A percentile compares a stretch with the other conserved stretches of the same genome.
Conservation (phyloP, 805 yeast genomes). For the Myxozyma melibiosi region DNA sequence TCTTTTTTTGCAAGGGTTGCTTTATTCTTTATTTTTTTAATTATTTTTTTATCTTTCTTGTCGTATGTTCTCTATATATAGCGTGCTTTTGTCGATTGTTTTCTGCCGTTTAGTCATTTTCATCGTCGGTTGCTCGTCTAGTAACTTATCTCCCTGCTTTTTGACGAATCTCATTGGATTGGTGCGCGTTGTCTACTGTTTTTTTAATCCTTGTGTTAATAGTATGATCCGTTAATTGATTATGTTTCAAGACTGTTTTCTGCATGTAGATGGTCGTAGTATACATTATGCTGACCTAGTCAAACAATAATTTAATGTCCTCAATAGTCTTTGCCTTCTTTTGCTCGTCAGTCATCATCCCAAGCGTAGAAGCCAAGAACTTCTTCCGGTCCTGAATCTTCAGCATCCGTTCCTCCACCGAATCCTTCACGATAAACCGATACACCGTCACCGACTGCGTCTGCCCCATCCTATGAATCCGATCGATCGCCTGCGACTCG, state of each 20-base stretch:
- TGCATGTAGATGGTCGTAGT: no score
- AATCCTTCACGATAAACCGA: slow-evolving; percentile 77
- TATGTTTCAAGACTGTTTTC: no score
- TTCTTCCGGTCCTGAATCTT: slow-evolving; percentile 79
- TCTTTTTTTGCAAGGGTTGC: no score
- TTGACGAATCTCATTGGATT: slow-evolving; percentile 4
- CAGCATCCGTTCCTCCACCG: slow-evolving; percentile 87
- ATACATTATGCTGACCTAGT: slow-evolving; percentile 1
- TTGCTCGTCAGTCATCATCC: slow-evolving; percentile 43
- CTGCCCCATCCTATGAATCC: slow-evolving; percentile 92
- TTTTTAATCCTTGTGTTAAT: neutral
- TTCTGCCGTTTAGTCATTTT: slow-evolving; percentile 7
- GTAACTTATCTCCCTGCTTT: neutral
- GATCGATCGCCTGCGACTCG: slow-evolving; percentile 43
- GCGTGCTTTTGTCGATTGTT: slow-evolving; percentile 3
- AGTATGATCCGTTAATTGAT: no score
- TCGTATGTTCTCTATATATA: neutral
- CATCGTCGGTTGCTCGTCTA: slow-evolving; percentile 9
- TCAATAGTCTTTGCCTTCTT: slow-evolving; percentile 42
- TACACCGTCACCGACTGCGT: slow-evolving; percentile 64
- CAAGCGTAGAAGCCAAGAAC: slow-evolving; percentile 42
- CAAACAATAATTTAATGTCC: slow-evolving; percentile 43
- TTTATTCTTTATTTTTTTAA: neutral
- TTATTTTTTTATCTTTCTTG: neutral
- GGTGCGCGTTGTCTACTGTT: no score